phyloP scores from a whole-genome alignment of 1,284 basidiomycete species.

The Ganoderma boninense region DNA sequence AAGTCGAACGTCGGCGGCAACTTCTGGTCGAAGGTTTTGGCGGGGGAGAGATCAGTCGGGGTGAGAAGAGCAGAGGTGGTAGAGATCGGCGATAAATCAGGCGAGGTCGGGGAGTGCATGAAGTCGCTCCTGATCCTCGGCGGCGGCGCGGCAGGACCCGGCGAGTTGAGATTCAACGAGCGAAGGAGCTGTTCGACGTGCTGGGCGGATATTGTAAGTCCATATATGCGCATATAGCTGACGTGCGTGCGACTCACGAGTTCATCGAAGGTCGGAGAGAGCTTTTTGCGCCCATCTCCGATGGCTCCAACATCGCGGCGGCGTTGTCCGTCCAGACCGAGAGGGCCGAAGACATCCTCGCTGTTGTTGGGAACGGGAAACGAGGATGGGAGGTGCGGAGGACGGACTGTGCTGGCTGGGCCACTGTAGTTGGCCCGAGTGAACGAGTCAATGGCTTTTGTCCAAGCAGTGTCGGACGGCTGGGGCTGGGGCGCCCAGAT shows the following conservation, averaged over 20 bases:
- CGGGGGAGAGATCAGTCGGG: slow-evolving; percentile 73
- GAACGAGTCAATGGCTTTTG: slow-evolving; percentile 66
- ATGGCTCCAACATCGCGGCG: slow-evolving; percentile 72
- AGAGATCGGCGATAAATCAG: slow-evolving; percentile 74
- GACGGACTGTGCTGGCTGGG: slow-evolving; percentile 19
- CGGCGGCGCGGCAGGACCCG: slow-evolving; percentile 59
- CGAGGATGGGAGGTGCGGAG: slow-evolving; percentile 37
- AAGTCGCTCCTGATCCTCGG: slow-evolving; percentile 48
- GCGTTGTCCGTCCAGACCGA: slow-evolving; percentile 42
- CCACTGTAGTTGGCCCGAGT: slow-evolving; percentile 54
- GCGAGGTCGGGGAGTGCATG: slow-evolving; percentile 53
- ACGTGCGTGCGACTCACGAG: slow-evolving; percentile 51
- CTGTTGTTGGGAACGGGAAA: slow-evolving; percentile 43
- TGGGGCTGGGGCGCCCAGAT: slow-evolving; percentile 84
- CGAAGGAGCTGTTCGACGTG: slow-evolving; percentile 81
- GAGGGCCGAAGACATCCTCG: slow-evolving; percentile 72
- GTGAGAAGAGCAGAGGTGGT: slow-evolving; percentile 70
- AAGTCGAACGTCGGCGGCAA: slow-evolving; percentile 59
- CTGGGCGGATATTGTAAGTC: slow-evolving; percentile 46
- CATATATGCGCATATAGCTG: slow-evolving; percentile 34
- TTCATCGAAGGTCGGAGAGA: slow-evolving; percentile 61
- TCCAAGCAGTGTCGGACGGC: slow-evolving; percentile 70
- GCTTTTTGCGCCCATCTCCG: slow-evolving; percentile 76
- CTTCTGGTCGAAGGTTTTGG: slow-evolving; percentile 64
- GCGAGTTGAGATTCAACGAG: slow-evolving; percentile 77